Percentiles rank a stretch among this genome's conserved stretches.
These are phyloP conservation scores for Coemansia sp. DNA, from an alignment of 192 early-diverging fungal genomes.

Conservation along the genomic window DNA sequence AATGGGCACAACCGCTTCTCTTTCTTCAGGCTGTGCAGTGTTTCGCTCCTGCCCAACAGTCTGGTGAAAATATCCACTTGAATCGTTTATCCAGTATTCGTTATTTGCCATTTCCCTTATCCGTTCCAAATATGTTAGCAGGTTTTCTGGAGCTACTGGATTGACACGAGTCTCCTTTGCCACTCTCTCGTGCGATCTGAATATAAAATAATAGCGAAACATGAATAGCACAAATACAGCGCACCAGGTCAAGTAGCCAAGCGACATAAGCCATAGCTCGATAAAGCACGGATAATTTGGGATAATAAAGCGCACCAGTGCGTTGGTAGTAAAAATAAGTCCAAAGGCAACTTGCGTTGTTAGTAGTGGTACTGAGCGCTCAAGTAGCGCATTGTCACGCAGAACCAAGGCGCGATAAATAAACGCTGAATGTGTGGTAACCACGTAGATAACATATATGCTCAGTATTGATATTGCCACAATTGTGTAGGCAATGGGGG, in stretches of 20 bases:
- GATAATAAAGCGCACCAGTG: conserved; percentile 12
- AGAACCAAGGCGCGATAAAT: conserved; percentile 25
- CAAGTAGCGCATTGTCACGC: conserved; percentile 26
- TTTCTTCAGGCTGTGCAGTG: neutral
- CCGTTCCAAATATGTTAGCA: conserved; percentile 21
- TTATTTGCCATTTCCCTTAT: conserved; percentile 6
- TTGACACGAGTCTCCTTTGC: conserved; percentile 27
- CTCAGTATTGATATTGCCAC: conserved; percentile 20
- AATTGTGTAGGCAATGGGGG: conserved; percentile 11
- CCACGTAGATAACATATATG: conserved; percentile 14
- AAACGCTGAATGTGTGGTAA: conserved; percentile 25
- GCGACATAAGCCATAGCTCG: conserved; percentile 25
- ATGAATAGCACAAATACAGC: conserved; percentile 24
- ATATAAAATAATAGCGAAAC: conserved; percentile 25
- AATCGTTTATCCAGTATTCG: conserved; percentile 3
- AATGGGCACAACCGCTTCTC: neutral
- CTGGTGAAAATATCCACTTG: neutral
- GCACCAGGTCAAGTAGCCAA: conserved; percentile 23
- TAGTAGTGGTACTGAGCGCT: conserved; percentile 31
- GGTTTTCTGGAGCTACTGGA: conserved; percentile 37
- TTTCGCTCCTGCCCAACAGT: neutral
- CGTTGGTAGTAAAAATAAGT: conserved; percentile 12
- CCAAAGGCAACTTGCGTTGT: conserved; percentile 16
- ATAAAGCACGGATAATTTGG: conserved; percentile 39
- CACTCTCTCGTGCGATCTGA: conserved; percentile 14